Percentiles rank a stretch among this genome's conserved stretches.
These are phyloP conservation scores for Colletotrichum higginsianum DNA, from an alignment of 2,329 filamentous ascomycete species.

Conservation along the genomic window DNA sequence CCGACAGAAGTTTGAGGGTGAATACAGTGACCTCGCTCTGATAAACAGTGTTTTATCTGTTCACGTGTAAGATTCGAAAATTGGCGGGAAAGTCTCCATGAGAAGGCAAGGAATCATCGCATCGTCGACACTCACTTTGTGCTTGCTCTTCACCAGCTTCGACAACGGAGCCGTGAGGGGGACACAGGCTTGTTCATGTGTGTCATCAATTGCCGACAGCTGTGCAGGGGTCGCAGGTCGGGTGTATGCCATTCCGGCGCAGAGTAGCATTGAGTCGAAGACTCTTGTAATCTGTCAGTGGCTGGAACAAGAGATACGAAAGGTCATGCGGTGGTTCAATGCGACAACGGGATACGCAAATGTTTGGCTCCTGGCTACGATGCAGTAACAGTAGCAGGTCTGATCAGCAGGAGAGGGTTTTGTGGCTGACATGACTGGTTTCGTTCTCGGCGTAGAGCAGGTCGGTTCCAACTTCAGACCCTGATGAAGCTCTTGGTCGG, in stretches of 20 bases:
- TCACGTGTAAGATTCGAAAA: no score
- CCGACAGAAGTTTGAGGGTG: fast-evolving
- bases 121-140: not conserved
- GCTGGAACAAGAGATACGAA: not conserved
- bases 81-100: no score
- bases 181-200: not conserved
- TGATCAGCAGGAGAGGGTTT: slow-evolving; percentile 19
- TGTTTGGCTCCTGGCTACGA: slow-evolving; percentile 16
- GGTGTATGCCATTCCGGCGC: slow-evolving; percentile 12
- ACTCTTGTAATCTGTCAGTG: not conserved
- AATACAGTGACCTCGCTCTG: no score
- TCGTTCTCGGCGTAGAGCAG: slow-evolving; percentile 3
- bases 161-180: not conserved
- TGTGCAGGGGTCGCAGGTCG: slow-evolving; percentile 10
- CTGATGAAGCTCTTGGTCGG: slow-evolving; percentile 27
- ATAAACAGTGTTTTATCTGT: no score
- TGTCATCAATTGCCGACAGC: slow-evolving; percentile 14
- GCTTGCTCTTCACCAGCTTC: no score
- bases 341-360: not conserved
- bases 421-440: slow-evolving; percentile 18
- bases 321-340: not conserved
- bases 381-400: not conserved
- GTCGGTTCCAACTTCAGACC: slow-evolving; percentile 5
- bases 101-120: not conserved
- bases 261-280: not conserved